A percentile compares a stretch with the other conserved stretches of the same genome.
Evolutionary conservation across 1,139 yeast genomes (phyloP).

Genomic region (Candida sanyaensis): DNA sequence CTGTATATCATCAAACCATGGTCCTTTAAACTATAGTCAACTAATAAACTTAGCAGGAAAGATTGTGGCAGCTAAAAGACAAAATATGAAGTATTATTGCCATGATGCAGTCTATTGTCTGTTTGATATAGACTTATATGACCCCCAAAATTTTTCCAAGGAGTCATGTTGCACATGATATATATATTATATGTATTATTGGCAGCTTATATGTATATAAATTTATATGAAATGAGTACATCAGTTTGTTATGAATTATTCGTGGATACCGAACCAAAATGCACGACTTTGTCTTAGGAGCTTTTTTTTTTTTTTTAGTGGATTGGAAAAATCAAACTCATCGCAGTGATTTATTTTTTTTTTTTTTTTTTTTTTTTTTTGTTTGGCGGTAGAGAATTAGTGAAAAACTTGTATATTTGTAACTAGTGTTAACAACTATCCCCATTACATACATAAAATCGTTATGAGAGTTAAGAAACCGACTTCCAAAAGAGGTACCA

Average conservation of each 20-base stretch:
- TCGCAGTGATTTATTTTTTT: background rate
- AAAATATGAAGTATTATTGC: background rate
- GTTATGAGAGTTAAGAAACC: conserved; percentile 61
- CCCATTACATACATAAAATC: background rate
- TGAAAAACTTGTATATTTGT: background rate
- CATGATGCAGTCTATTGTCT: conserved; percentile 1
- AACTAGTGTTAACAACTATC: background rate
- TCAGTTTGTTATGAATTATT: too few relatives aligned
- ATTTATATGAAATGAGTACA: too few relatives aligned
- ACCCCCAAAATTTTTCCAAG: background rate
- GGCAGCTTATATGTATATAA: background rate
- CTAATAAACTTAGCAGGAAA: conserved; percentile 1
- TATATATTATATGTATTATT: background rate
- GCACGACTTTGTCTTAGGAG: background rate
- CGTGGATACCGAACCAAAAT: background rate
- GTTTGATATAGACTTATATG: conserved; percentile 5
- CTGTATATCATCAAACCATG: background rate
- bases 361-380: background rate
- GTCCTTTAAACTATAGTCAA: background rate
- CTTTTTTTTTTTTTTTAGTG: background rate
- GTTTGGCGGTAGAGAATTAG: too few relatives aligned
- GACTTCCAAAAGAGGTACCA: conserved; percentile 80
- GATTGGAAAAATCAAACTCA: background rate
- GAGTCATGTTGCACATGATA: background rate
- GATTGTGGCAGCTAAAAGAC: conserved; percentile 1